A percentile compares a stretch with the other conserved stretches of the same genome.
These are phyloP conservation scores for Serendipita sp. DNA, from an alignment of 768 basidiomycete genomes.

Conservation along the genomic window DNA sequence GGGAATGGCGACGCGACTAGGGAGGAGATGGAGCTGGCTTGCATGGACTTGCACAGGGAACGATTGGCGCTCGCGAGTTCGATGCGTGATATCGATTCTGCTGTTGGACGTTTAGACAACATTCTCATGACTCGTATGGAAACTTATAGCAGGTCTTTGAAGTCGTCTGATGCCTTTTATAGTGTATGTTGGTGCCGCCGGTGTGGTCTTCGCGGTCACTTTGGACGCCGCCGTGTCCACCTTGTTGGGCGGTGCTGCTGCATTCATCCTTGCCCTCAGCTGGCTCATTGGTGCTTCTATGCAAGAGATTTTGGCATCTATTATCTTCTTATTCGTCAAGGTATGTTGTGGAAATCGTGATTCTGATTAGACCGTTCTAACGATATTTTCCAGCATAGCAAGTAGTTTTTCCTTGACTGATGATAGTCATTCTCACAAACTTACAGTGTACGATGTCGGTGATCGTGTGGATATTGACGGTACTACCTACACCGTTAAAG, in stretches of 20 bases:
- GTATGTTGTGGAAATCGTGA: constrained; percentile 8
- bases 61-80: constrained; percentile 69
- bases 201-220: constrained; percentile 9
- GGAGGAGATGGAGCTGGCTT: constrained; percentile 69
- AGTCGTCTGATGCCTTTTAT: neutral
- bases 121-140: constrained; percentile 54
- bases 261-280: constrained; percentile 46
- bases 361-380: constrained; percentile 11
- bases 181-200: constrained; percentile 9
- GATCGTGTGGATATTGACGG: constrained; percentile 46
- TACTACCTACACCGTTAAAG: constrained; percentile 61
- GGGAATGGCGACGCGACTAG: constrained; percentile 70
- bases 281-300: constrained; percentile 77
- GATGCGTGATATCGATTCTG: constrained; percentile 82
- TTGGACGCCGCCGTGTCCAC: constrained; percentile 61
- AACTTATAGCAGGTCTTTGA: constrained; percentile 11
- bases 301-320: constrained; percentile 66
- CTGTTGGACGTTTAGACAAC: constrained; percentile 71
- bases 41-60: constrained; percentile 73
- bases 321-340: constrained; percentile 85
- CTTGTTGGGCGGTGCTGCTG: constrained; percentile 62
- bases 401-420: neutral
- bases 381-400: constrained; percentile 29
- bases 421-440: neutral
- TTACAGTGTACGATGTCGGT: constrained; percentile 49